Evolutionary conservation across 2,329 filamentous ascomycete species (phyloP).

Genomic region (Plectosphaerella sp.): DNA sequence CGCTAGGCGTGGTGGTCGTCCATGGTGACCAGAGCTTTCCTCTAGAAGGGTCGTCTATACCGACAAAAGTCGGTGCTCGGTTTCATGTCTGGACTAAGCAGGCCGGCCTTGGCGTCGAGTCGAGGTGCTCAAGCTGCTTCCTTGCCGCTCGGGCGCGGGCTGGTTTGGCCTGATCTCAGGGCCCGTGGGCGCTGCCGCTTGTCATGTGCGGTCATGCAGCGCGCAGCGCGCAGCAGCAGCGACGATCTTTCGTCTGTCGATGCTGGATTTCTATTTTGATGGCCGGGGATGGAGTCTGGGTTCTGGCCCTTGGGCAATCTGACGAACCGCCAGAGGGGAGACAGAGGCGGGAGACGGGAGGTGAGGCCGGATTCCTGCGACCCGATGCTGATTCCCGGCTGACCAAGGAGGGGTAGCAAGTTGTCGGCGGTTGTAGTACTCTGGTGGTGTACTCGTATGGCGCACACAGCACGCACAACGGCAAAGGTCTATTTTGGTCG

Average conservation of each 20-base stretch:
- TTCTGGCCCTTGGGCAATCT: not conserved
- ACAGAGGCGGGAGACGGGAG: not conserved
- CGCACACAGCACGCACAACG: not conserved
- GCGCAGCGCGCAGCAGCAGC: too few species aligned
- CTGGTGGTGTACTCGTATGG: not conserved
- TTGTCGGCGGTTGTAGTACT: not conserved
- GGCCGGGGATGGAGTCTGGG: not conserved
- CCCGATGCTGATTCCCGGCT: not conserved
- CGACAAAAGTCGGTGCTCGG: not conserved
- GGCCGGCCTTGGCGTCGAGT: not conserved
- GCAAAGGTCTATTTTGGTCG: not conserved
- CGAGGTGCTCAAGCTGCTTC: not conserved
- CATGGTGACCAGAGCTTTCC: conserved; percentile 1
- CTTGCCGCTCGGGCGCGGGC: not conserved
- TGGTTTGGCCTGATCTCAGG: not conserved
- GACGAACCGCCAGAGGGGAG: not conserved
- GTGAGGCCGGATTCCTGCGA: not conserved
- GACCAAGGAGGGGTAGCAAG: not conserved
- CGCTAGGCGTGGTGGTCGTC: not conserved
- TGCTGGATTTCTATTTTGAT: not conserved
- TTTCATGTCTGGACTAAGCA: not conserved
- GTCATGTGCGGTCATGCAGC: not conserved
- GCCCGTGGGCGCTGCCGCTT: not conserved
- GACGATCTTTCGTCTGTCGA: not conserved
- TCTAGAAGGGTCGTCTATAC: not conserved